Base-by-base conservation (phyloP, 108 stramenopile species). In the Bacterosira constricta region DNA sequence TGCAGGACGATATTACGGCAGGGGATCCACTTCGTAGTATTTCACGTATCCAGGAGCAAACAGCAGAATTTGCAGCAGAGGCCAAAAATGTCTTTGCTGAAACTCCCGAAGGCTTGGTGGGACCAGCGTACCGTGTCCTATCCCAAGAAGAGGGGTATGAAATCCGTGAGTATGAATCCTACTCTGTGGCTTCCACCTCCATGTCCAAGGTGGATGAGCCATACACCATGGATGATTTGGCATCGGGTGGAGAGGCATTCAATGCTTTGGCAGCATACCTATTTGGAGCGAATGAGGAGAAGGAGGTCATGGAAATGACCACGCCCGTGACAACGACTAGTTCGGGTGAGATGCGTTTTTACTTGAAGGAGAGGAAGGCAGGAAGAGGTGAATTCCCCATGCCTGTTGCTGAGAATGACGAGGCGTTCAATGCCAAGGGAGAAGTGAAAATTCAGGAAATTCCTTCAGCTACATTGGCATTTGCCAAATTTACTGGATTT, bases 261-360 rank as follows among this genome's bases (percentile, higher is more conserved):
- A 96, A 96, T 60, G 80, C 92, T 7, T 69, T 98, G 17, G 97
- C 96, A 11, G 90, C 91, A 39, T 98, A 96, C 66, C 49, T 98
- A 39, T 96, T 98, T 68, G 97, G 97, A 7, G 93, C 82, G 26
- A 97, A 97, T 68, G 75, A 83, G 13, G 88, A 87, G 50, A 81
- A 85, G 29, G 77, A 80, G 37, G 63, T 77, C 26, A 92, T 98
- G 91, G 88, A 87, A n/a, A 96, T 96, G 96, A 96, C 97, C 12
- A 96, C 93, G 12, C 97, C 97, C 1, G 96, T 98, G 11, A 88
- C 89, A 36, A 90, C 89, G 13, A 93, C 92, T 42, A 86, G 83
- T 39, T 55, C 75, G 12, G 89, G 89, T n/a, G 92, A 90, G 70
- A 93, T 93, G 92, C 73, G 92, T 69, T 93, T 93, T 77, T 93